A percentile compares a stretch with the other conserved stretches of the same genome.
phyloP scores from a whole-genome alignment of 805 yeast species.

The Yarrowia osloensis region DNA sequence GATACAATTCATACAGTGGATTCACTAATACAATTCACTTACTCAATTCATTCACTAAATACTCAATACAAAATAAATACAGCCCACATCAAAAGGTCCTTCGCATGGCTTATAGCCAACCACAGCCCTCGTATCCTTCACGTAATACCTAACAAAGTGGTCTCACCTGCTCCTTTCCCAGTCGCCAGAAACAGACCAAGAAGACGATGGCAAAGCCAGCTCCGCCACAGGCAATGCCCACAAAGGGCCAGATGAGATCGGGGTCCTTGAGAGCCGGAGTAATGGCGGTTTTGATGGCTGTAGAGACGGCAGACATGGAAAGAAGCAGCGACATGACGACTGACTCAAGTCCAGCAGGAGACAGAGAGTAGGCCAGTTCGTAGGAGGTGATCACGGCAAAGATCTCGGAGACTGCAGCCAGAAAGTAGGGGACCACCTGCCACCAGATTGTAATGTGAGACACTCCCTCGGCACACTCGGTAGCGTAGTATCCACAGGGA shows the following conservation, averaged over 20 bases:
- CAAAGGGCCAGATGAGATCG: conserved; percentile 49
- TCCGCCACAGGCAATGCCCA: conserved; percentile 47
- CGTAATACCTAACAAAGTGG: background rate
- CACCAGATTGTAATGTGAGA: conserved; percentile 45
- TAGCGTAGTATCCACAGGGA: conserved; percentile 50
- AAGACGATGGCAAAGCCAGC: conserved; percentile 40
- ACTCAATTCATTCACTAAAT: too few species aligned
- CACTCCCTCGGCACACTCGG: conserved; percentile 35
- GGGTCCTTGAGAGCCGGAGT: conserved; percentile 49
- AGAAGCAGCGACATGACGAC: conserved; percentile 49
- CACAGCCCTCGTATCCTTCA: background rate
- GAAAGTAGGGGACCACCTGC: conserved; percentile 43
- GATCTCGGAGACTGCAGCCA: conserved; percentile 56
- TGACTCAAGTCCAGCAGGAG: conserved; percentile 55
- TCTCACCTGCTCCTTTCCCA: background rate
- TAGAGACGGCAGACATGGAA: conserved; percentile 38
- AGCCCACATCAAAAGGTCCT: background rate
- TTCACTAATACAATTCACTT: too few species aligned
- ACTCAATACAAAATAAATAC: too few species aligned
- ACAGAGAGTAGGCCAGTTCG: conserved; percentile 55
- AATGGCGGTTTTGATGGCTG: conserved; percentile 51
- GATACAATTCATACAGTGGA: too few species aligned
- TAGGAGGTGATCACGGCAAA: conserved; percentile 55
- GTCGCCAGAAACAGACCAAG: conserved; percentile 6
- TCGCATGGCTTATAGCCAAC: background rate